phyloP scores from a whole-genome alignment of 306 rosid genomes.

The Begonia masoniana region DNA sequence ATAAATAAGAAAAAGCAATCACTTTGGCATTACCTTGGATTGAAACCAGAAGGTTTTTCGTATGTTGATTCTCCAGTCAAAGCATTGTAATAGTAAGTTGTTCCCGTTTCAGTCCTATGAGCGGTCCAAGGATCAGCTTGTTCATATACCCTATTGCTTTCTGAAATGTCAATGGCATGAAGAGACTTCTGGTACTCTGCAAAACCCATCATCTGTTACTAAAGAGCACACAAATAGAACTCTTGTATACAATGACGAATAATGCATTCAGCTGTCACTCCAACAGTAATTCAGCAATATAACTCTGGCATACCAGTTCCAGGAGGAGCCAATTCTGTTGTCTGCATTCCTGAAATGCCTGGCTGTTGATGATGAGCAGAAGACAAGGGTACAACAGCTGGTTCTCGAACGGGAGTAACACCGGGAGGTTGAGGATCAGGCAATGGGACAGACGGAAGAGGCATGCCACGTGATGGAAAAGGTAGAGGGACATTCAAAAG shows the following conservation, averaged over 20 bases:
- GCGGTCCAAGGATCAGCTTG: conserved; percentile 83
- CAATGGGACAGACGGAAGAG: conserved; percentile 48
- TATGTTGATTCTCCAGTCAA: conserved; percentile 79
- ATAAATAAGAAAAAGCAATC: no score
- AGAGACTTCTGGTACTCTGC: conserved; percentile 37
- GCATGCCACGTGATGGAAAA: conserved; percentile 46
- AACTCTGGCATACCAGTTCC: conserved; percentile 33
- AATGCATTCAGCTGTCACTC: no score
- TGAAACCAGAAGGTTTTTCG: conserved; percentile 65
- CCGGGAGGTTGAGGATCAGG: conserved; percentile 96
- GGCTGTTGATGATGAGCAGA: conserved; percentile 25
- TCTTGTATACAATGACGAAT: no score
- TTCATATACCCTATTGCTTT: conserved; percentile 25
- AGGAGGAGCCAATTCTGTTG: conserved; percentile 30
- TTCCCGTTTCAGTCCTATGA: conserved; percentile 74
- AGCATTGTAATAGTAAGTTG: conserved; percentile 81
- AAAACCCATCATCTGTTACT: conserved; percentile 9
- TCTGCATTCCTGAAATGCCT: conserved; percentile 36
- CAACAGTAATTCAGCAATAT: conserved; percentile 9
- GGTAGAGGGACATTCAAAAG: conserved; percentile 62
- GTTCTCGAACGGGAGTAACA: conserved; percentile 53
- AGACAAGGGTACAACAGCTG: conserved; percentile 13
- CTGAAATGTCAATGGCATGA: conserved; percentile 23
- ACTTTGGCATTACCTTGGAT: conserved; percentile 60
- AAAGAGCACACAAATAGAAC: not conserved